These are phyloP conservation scores for Sclerotinia nivalis DNA, from an alignment of 2,329 filamentous ascomycete species.

Conservation along the genomic window DNA sequence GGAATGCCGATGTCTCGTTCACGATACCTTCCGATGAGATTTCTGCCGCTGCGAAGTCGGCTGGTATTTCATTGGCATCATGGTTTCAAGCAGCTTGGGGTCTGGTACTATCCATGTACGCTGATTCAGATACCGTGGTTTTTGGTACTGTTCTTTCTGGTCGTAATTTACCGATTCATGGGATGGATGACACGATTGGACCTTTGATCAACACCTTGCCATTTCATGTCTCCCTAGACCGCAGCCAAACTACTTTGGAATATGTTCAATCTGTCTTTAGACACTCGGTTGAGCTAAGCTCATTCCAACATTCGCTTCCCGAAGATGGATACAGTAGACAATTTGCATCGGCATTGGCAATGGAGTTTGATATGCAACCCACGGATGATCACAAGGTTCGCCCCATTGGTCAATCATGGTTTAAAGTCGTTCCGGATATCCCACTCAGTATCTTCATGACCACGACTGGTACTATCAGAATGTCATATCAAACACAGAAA, in stretches of 20 bases:
- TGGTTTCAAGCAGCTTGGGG: constrained; percentile 45
- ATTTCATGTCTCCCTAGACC: constrained; percentile 19
- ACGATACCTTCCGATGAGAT: constrained; percentile 22
- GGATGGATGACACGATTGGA: constrained; percentile 40
- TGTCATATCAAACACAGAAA: constrained; percentile 17
- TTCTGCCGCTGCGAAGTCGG: not conserved
- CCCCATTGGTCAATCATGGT: constrained; percentile 11
- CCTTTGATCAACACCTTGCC: constrained; percentile 32
- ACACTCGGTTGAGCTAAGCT: constrained; percentile 15
- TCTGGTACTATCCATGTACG: constrained; percentile 39
- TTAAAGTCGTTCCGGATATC: constrained; percentile 10
- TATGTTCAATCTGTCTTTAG: constrained; percentile 21
- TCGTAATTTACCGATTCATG: constrained; percentile 41
- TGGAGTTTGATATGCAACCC: constrained; percentile 13
- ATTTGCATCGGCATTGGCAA: constrained; percentile 18
- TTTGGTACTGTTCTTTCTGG: constrained; percentile 44
- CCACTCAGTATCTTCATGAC: constrained; percentile 18
- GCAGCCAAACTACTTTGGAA: not conserved
- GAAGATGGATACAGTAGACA: constrained; percentile 23
- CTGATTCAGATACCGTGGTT: constrained; percentile 39
- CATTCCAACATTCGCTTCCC: constrained; percentile 21
- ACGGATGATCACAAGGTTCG: not conserved
- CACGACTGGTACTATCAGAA: constrained; percentile 15
- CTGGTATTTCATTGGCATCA: constrained; percentile 17
- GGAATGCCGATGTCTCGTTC: constrained; percentile 6